Evolutionary conservation across 2,329 filamentous ascomycete genomes (phyloP).

Genomic region (Diplodia mutila): DNA sequence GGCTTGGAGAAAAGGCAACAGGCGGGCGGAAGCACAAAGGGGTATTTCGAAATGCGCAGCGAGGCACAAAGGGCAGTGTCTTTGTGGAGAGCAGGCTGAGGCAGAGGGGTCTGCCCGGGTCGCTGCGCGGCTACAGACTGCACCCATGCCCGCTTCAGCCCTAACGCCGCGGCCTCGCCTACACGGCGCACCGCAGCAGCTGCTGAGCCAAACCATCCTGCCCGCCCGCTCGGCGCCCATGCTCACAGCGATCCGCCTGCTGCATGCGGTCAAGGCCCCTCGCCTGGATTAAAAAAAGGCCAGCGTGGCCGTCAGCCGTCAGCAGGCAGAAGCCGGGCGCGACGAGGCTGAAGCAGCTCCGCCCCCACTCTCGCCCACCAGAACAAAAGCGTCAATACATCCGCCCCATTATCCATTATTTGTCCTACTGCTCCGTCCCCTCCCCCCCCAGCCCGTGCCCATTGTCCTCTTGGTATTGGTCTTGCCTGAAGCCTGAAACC

Average conservation of each 20-base stretch:
- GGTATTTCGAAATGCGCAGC: not conserved
- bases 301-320: conserved; percentile 21
- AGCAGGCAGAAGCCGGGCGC: not conserved
- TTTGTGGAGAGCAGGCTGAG: not conserved
- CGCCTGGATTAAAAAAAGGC: conserved; percentile 2
- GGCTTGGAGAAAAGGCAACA: not conserved
- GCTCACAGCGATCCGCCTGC: not conserved
- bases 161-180: not conserved
- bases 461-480: conserved; percentile 15
- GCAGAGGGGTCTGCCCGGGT: not conserved
- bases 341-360: not conserved
- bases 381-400: conserved; percentile 22
- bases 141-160: not conserved
- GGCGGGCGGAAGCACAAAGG: conserved; percentile 7
- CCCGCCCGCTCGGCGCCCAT: not conserved
- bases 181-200: not conserved
- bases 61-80: conserved; percentile 7
- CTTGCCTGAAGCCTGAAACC: conserved; percentile 14
- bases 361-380: conserved; percentile 18
- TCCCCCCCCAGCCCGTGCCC: conserved; percentile 4
- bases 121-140: too few species aligned
- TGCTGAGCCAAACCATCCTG: conserved; percentile 18
- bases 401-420: conserved; percentile 23
- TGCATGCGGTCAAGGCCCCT: conserved; percentile 1
- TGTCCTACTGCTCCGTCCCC: conserved; percentile 12